Percentiles rank a stretch among this genome's conserved stretches.
Evolutionary conservation across 2,329 filamentous ascomycete genomes (phyloP).

Genomic region (Aquanectria penicillioides): DNA sequence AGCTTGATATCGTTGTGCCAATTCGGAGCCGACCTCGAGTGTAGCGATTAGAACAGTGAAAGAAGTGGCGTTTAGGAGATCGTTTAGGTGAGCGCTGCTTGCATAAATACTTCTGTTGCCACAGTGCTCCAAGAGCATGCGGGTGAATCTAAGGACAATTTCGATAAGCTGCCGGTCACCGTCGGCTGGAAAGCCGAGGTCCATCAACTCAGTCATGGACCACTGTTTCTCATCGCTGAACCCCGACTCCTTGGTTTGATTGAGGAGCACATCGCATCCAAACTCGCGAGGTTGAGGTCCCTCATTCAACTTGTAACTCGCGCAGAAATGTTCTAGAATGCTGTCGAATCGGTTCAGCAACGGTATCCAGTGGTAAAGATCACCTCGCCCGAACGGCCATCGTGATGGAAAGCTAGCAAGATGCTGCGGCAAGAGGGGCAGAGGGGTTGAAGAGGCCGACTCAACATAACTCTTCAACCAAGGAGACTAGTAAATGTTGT

Average conservation of each 20-base stretch:
- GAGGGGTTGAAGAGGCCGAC: constrained; percentile 71
- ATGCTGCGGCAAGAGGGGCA: constrained; percentile 80
- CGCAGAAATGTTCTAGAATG: constrained; percentile 83
- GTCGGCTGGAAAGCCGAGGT: constrained; percentile 74
- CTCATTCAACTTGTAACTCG: constrained; percentile 80
- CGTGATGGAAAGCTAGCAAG: constrained; percentile 83
- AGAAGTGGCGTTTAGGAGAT: constrained; percentile 88
- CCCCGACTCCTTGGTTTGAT: constrained; percentile 62
- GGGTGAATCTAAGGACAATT: constrained; percentile 84
- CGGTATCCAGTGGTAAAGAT: constrained; percentile 98
- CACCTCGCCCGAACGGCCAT: constrained; percentile 96
- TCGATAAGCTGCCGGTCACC: constrained; percentile 86
- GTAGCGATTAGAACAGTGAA: constrained; percentile 80
- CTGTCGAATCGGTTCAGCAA: constrained; percentile 93
- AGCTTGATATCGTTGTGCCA: constrained; percentile 92
- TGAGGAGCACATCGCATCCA: constrained; percentile 70
- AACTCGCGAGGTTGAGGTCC: constrained; percentile 86
- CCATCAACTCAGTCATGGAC: constrained; percentile 57
- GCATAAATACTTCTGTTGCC: constrained; percentile 96
- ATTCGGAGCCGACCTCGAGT: constrained; percentile 82
- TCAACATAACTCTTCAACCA: constrained; percentile 86
- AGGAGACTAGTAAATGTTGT: constrained; percentile 72
- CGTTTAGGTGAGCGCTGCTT: constrained; percentile 89
- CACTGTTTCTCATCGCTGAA: constrained; percentile 60
- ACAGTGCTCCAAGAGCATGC: constrained; percentile 90